A percentile compares a stretch with the other conserved stretches of the same genome.
phyloP scores from a whole-genome alignment of 2,329 filamentous ascomycete genomes.

The Coniochaeta sp. region DNA sequence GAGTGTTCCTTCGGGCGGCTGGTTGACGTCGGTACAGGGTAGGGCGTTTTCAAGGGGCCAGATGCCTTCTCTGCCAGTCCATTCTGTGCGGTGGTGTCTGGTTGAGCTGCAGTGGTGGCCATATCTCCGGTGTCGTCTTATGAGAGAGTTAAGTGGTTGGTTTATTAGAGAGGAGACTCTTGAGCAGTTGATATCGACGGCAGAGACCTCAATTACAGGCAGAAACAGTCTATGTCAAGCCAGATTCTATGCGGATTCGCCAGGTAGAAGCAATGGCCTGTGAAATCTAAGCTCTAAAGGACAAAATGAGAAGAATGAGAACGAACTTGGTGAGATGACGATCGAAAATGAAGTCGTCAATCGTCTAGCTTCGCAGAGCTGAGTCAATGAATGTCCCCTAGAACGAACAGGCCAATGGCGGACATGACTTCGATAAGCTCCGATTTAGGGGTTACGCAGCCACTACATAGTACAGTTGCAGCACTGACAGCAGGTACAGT shows the following conservation, averaged over 20 bases:
- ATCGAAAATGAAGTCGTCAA: neutral
- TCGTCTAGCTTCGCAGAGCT: no score
- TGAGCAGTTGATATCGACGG: no score
- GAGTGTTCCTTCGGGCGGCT: conserved; percentile 49
- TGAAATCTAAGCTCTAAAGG: neutral
- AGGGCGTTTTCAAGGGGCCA: conserved; percentile 29
- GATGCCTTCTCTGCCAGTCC: neutral
- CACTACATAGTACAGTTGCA: neutral
- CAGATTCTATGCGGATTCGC: no score
- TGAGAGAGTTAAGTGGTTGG: no score
- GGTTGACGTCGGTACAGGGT: conserved; percentile 47
- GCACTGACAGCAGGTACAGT: no score
- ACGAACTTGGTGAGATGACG: neutral
- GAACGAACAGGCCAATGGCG: neutral
- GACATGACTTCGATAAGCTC: neutral
- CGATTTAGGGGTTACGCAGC: neutral
- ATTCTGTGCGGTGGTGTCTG: neutral
- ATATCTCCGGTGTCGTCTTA: neutral
- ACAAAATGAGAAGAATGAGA: neutral
- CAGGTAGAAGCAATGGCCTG: neutral
- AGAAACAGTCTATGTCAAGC: neutral
- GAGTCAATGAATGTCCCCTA: neutral
- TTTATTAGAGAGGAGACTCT: no score
- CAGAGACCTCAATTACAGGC: neutral
- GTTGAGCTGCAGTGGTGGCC: neutral